Evolutionary conservation across 345 rosid genomes (phyloP).

Genomic region (Physaria fendleri): DNA sequence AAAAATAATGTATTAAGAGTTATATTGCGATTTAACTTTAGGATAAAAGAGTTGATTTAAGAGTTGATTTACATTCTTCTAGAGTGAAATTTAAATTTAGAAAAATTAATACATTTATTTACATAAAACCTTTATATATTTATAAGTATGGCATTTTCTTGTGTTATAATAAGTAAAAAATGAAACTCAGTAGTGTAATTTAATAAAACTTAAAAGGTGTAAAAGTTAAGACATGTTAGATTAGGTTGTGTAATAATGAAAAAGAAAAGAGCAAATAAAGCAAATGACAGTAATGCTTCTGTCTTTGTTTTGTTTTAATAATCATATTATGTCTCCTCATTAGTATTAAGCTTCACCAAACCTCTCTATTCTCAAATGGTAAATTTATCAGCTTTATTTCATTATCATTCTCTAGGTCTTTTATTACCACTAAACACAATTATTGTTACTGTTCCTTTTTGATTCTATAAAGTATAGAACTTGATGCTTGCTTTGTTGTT

Average conservation of each 20-base stretch:
- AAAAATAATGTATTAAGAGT: too few relatives aligned
- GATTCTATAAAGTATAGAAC: slow-evolving; percentile 51
- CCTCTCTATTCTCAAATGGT: slow-evolving; percentile 16
- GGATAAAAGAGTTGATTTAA: too few relatives aligned
- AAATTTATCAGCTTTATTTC: slow-evolving; percentile 12
- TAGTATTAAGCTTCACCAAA: slow-evolving; percentile 44
- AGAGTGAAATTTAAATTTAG: too few relatives aligned
- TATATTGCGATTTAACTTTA: too few relatives aligned
- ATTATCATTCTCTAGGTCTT: slow-evolving; percentile 23
- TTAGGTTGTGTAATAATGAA: slow-evolving; percentile 33
- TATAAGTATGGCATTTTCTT: neutral
- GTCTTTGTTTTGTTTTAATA: slow-evolving; percentile 42
- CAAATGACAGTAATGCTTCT: slow-evolving; percentile 59
- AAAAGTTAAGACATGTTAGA: slow-evolving; percentile 22
- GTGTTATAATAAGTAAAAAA: neutral
- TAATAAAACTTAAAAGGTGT: slow-evolving; percentile 10
- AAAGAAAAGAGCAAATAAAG: slow-evolving; percentile 44
- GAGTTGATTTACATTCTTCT: neutral
- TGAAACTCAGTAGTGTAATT: neutral
- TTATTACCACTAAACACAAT: slow-evolving; percentile 31
- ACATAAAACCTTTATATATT: too few relatives aligned
- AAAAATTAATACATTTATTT: too few relatives aligned
- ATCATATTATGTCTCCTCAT: slow-evolving; percentile 48
- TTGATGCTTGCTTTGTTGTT: slow-evolving; percentile 57
- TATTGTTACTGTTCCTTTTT: slow-evolving; percentile 20